phyloP scores from a whole-genome alignment of 495 filamentous ascomycete genomes.

The Letharia lupina region DNA sequence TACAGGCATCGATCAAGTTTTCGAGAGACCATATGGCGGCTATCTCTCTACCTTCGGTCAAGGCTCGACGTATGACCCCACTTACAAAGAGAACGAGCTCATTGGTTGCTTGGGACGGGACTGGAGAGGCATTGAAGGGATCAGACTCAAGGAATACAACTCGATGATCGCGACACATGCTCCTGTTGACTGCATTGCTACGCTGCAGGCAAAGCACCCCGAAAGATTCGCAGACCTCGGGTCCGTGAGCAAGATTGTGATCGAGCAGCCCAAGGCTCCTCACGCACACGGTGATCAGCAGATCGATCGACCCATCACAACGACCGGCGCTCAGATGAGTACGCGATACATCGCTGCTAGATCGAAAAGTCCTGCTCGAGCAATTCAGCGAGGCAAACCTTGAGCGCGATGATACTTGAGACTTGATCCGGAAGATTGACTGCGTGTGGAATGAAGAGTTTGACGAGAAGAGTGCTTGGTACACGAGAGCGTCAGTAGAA shows the following conservation, averaged over 20 bases:
- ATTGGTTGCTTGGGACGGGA: constrained; percentile 31
- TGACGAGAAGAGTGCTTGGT: constrained; percentile 6
- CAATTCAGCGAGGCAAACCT: constrained; percentile 31
- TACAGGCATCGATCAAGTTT: constrained; percentile 39
- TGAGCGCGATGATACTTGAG: constrained; percentile 35
- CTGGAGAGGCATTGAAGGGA: constrained; percentile 32
- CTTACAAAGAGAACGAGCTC: constrained; percentile 29
- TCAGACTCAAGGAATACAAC: constrained; percentile 39
- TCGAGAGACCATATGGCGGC: constrained; percentile 37
- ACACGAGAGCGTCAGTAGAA: not conserved
- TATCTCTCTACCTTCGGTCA: constrained; percentile 35
- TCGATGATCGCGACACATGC: constrained; percentile 33
- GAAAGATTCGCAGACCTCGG: constrained; percentile 22
- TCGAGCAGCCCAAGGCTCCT: constrained; percentile 29
- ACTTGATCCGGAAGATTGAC: constrained; percentile 30
- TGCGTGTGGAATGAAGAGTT: constrained; percentile 31
- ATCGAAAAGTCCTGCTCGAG: constrained; percentile 31
- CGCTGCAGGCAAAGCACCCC: constrained; percentile 26
- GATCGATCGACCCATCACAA: constrained; percentile 30
- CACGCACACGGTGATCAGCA: constrained; percentile 37
- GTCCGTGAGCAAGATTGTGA: constrained; percentile 25
- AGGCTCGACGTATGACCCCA: constrained; percentile 30
- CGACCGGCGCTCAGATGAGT: constrained; percentile 40
- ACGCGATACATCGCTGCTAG: constrained; percentile 34
- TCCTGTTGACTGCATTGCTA: constrained; percentile 29